Evolutionary conservation across 495 filamentous ascomycete genomes (phyloP).

Genomic region (Lasiosphaeriaceae sp.): DNA sequence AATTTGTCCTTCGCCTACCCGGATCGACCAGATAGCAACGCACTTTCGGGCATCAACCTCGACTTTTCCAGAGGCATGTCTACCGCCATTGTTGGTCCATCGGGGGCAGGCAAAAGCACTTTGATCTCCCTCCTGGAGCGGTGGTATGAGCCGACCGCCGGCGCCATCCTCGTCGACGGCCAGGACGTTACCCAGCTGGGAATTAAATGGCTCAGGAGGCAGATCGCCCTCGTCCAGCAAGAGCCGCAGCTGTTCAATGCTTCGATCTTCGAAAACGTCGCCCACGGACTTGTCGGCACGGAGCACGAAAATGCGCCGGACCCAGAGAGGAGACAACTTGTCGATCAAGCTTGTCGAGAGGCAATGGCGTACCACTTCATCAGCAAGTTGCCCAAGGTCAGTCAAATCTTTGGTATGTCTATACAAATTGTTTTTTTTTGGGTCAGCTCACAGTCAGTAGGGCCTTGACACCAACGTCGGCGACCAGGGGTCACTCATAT

Average conservation of each 20-base stretch:
- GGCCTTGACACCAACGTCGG: constrained; percentile 88
- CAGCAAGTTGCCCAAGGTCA: too few species aligned
- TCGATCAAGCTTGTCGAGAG: too few species aligned
- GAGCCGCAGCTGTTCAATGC: constrained; percentile 78
- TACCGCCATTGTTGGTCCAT: constrained; percentile 65
- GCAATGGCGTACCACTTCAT: too few species aligned
- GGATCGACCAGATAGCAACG: constrained; percentile 73
- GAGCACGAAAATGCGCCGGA: constrained; percentile 60
- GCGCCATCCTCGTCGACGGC: constrained; percentile 72
- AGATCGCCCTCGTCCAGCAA: constrained; percentile 76
- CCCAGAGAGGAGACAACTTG: too few species aligned
- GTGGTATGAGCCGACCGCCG: constrained; percentile 79
- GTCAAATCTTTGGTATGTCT: too few species aligned
- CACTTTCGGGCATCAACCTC: constrained; percentile 75
- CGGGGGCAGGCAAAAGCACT: constrained; percentile 72
- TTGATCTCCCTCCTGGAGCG: constrained; percentile 86
- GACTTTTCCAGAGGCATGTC: constrained; percentile 76
- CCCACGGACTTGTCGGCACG: constrained; percentile 81
- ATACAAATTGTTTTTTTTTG: too few species aligned
- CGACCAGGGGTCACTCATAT: constrained; percentile 80
- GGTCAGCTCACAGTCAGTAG: too few species aligned
- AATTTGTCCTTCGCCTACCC: constrained; percentile 87
- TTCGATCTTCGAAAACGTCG: constrained; percentile 77
- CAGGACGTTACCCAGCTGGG: constrained; percentile 73
- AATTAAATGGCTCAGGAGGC: constrained; percentile 78